Base-by-base conservation (phyloP, 805 yeast species). In the Candida verbasci region DNA sequence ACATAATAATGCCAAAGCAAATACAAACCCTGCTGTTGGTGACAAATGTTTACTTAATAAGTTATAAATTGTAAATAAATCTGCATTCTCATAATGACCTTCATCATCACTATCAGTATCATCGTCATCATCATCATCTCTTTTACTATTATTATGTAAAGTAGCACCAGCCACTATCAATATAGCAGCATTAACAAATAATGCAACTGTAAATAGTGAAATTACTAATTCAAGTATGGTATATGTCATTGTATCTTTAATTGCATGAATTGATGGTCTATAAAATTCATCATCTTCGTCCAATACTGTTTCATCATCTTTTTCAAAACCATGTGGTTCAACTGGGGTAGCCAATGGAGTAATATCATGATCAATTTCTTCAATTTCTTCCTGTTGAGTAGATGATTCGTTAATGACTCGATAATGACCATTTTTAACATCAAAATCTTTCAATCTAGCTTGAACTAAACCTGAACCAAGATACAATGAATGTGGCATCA, bases 101-200 rank as follows among this genome's bases (percentile, higher is more conserved):
- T 33, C 40, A 31, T 32, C 26, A 22, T 42, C 48, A 20, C 43
- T 42, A 17, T 35, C 32, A 2, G 24, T n/a, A 12, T 21, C 18
- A n/a, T 27, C 22, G n/a, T n/a, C n/a, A 35, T 38, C 44, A 29
- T 33, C 34, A 31, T 39, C 44, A 29, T 45, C 41, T 31, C 39
- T 40, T 15, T 25, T 24, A 7, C n/a, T n/a, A n/a, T 35, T 32
- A 35, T 63, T 80, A 37, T 65, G 74, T 44, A 89, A 65, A 1
- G 96, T 85, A 0, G 96, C 83, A 22, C 96, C 96, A 1, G 96
- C 93, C 3, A 89, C 95, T 38, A 88, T 86, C 39, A 88, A 70
- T 50, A 89, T 88, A 3, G 96, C 86, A 8, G 94, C 76, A 59
- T 88, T 88, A 40, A 88, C 96, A 63, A 88, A 88, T n/a, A 89